phyloP scores from a whole-genome alignment of 2,329 filamentous ascomycete genomes.

The Colletotrichum sp. region DNA sequence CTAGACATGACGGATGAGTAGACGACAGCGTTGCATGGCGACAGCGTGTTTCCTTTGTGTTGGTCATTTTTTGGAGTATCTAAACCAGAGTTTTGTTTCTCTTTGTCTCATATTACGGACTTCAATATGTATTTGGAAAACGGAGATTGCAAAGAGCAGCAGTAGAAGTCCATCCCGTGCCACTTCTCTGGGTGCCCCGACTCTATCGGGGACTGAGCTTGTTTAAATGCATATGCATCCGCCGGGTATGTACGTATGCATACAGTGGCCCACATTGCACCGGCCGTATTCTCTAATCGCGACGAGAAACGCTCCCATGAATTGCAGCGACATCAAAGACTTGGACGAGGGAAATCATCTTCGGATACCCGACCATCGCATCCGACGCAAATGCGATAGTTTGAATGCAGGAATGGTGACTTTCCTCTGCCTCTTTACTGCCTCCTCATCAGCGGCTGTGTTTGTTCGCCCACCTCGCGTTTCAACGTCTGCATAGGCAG shows the following conservation, averaged over 20 bases:
- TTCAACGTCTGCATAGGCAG: no score
- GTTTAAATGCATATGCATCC: not conserved
- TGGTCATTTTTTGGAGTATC: not conserved
- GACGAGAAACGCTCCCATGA: not conserved
- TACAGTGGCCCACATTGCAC: not conserved
- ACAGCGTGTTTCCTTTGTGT: not conserved
- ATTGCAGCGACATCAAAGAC: not conserved
- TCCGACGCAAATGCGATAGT: no score
- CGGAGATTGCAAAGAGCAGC: not conserved
- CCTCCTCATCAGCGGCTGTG: no score
- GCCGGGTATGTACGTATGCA: rapidly evolving
- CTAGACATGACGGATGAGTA: conserved; percentile 4
- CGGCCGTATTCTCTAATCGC: not conserved
- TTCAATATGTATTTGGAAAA: not conserved
- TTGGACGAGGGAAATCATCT: not conserved
- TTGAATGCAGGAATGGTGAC: no score
- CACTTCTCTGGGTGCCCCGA: no score
- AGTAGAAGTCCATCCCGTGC: no score
- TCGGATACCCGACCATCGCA: not conserved
- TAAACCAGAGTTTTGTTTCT: not conserved
- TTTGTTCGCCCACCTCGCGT: no score
- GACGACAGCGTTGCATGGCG: not conserved
- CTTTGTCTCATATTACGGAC: not conserved
- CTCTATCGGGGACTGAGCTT: not conserved
- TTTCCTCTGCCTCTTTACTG: no score